Evolutionary conservation across 805 yeast species (phyloP), one percentile per base, ranked within the genome.

Genomic region (Ogataea salicorniae): DNA sequence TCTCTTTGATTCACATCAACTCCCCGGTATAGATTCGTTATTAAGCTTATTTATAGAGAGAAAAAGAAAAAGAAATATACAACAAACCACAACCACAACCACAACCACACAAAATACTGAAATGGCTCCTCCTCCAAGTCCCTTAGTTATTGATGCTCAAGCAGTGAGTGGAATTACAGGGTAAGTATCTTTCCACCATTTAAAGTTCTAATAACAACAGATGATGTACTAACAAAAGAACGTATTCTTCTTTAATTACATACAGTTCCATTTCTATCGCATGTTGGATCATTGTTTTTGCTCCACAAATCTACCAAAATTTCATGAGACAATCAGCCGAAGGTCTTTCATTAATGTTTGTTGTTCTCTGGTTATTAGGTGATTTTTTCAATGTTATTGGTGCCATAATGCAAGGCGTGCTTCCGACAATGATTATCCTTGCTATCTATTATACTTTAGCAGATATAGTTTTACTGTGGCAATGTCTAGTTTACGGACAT

Each of bases 221-320:
- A 3, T 3, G 20, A 3, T 3, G 20, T 37, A 42, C 42, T 42
- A 42, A 42, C 46, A 22, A n/a, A 35, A 9, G 15, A 20, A 16
- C 3, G n/a, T 7, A 4, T 13, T 33, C 11, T 43, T 37, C 16
- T 3, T 29, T 17, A 14, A 16, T 23, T 18, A 26, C 31, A 29
- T 56, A 39, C 62, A 72, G 87, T 26, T 88, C 96, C 13, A 89
- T 94, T 34, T 92, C 98, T 17, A 79, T 92, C 41, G 96, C 97
- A 15, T 94, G 97, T 65, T 92, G 99, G 99, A 84, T 94, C 50
- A 91, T 94, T 42, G 99, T 92, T 16, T 92, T 94, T 73, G 95
- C 96, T 36, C 98, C 98, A 11, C 98, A 92, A 63, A 85, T 94
- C 40, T 91, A 89, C 66, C 97, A 94, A 62, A 92, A 91, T 64